phyloP scores from a whole-genome alignment of 192 early-diverging fungal genomes.

The Radiomyces spectabilis region DNA sequence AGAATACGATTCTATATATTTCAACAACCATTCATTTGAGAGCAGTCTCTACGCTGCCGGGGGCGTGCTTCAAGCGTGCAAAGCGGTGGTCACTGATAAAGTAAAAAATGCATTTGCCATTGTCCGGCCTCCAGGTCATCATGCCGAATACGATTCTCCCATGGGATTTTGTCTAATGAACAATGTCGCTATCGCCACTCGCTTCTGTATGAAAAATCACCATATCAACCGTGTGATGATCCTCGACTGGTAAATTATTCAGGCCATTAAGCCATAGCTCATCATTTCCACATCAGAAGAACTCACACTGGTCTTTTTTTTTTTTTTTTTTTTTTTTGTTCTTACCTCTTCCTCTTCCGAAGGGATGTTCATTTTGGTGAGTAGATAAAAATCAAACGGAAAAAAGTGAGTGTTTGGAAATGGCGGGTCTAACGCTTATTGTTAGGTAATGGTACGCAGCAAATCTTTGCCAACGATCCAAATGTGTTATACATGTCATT shows the following conservation, averaged over 20 bases:
- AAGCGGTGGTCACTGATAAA: constrained; percentile 54
- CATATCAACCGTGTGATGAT: constrained; percentile 61
- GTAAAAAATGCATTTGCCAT: constrained; percentile 80
- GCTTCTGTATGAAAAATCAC: constrained; percentile 43
- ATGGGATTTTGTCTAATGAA: constrained; percentile 90
- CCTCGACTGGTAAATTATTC: constrained; percentile 67
- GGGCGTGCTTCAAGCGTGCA: constrained; percentile 63
- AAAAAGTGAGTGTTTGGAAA: neutral
- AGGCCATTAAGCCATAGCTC: too few species aligned
- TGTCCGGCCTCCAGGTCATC: constrained; percentile 91
- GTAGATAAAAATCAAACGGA: neutral
- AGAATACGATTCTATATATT: constrained; percentile 60
- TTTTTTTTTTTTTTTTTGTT: neutral
- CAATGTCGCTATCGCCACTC: constrained; percentile 82
- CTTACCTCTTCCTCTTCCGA: neutral
- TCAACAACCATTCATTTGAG: constrained; percentile 54
- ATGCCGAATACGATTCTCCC: constrained; percentile 65
- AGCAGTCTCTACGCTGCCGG: constrained; percentile 69
- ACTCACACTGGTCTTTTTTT: too few species aligned
- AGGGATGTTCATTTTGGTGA: constrained; percentile 90
- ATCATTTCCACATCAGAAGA: too few species aligned
- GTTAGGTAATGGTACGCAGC: constrained; percentile 81
- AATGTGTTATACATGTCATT: constrained; percentile 80
- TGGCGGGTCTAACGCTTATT: too few species aligned
- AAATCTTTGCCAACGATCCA: constrained; percentile 67